Base-by-base conservation (phyloP, 139 green algal genomes). In the Chlorokybus atmophyticus region DNA sequence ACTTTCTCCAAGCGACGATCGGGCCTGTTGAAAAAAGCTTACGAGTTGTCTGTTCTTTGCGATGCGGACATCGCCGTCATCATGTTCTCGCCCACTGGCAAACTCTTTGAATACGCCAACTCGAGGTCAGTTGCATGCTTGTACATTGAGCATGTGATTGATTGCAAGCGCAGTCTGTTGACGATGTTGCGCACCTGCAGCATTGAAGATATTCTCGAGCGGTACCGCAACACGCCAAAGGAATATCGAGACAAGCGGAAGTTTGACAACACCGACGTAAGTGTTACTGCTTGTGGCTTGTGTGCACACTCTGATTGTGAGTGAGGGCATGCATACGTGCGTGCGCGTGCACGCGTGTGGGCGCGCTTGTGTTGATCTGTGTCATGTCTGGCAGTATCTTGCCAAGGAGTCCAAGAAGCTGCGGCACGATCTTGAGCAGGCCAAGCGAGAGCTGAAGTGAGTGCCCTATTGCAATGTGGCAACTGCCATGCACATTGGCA, bases 1-100 rank as follows among this genome's bases (percentile, higher is more conserved):
- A 70, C 61, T n/a, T 70, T 70, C 35, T 59, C 56, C 19, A 70
- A 70, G 57, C 61, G 61, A n/a, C 55, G 57, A 5, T 67, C 66
- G 28, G 61, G 61, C 8, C 48, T 70, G n/a, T 30, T 70, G 17
- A 70, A 70, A 55, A 70, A 70, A 27, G 61, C 54, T 25, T 19
- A 65, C 30, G 61, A 70, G 48, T 55, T 70, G 29, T 47, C 38
- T 4, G 61, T 70, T 24, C 50, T 70, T 17, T 70, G 61, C 42
- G 61, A 68, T 41, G 40, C 21, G 17, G 57, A 70, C 25, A 60
- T 70, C 32, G 61, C 52, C 25, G 40, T 70, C 5, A 57, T 70
- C 30, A 67, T 70, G 10, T 70, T 70, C 31, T 70, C 61, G 7
- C 41, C 54, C 31, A 70, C 58, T 5, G 61, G 61, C 29, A 70